Evolutionary conservation across 2,329 filamentous ascomycete species (phyloP), one percentile per base, ranked within the genome.

Genomic region (Zarea fungicola): DNA sequence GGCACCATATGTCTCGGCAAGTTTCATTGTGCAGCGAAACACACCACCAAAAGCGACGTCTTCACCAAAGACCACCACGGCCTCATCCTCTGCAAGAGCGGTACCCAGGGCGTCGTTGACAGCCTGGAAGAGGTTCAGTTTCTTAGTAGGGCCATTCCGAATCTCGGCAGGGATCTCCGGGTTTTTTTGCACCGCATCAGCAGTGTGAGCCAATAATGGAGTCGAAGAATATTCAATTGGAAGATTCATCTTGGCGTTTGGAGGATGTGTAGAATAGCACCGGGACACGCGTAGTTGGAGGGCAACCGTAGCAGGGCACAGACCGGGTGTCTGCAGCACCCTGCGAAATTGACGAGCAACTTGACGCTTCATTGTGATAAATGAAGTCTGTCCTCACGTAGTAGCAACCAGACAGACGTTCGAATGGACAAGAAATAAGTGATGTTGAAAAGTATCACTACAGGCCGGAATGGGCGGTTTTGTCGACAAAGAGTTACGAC

Each of bases 11-110:
- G 89, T 89, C 54, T 90, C 87, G 26, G 89, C 83, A 14, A 99
- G 77, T 58, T 91, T 89, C 83, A 93, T 92, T 26, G 89, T 92
- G 69, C 90, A 96, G 49, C 93, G 81, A 63, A 99, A 99, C 14
- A 99, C 93, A 47, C 93, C 93, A 35, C 93, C 93, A 55, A 99
- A 99, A 13, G 93, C 89, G 7, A 99, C 90, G 63, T 99, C 93
- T 68, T 99, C 93, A 35, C 93, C 93, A 60, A 99, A 99, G 9
- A 99, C 77, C 49, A 97, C 73, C 19, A 96, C 89, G 16, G 85
- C 83, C 55, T 95, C 89, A 59, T 96, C 91, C 29, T 85, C 81
- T 14, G 85, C 81, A 23, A 99, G 77, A 21, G 92, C 89, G 51
- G 85, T 87, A 19, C 87, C 81, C 19, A 99, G 76, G 10, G 92